Evolutionary conservation across 352 stramenopile species (phyloP), one percentile per base, ranked within the genome.

Genomic region (Phytophthora niederhauseri): DNA sequence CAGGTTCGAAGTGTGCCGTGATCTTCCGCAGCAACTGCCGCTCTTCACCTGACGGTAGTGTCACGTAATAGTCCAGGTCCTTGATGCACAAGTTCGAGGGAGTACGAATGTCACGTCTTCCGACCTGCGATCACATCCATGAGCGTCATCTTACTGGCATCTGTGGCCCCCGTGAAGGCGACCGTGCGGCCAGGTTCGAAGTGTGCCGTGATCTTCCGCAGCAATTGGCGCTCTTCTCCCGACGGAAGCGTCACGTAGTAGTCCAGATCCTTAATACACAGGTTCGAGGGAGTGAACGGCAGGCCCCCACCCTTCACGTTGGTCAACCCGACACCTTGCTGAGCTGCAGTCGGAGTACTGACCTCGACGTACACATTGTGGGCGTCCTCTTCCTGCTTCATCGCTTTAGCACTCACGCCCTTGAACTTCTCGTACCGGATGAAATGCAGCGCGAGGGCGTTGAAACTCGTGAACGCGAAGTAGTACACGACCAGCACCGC

Each of bases 161-260:
- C n/a, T n/a, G n/a, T n/a, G n/a, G 82, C 76, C 0, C 86, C 86
- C 85, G 93, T 94, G 15, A 94, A 68, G 6, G 86, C 85, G 4
- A 87, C 86, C 78, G 92, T 84, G 11, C 69, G 76, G n/a, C 75
- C 80, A 0, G 82, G 82, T n/a, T 78, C 72, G 54, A 89, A 88
- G 55, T 86, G 74, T 0, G 78, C 82, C 11, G 77, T 87, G 22
- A 90, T 76, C 0, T 74, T 66, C 2, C 59, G 20, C 2, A 90
- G 45, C 24, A 90, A 59, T 15, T 86, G 73, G 50, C 77, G 81
- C 45, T 85, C 80, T 36, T 88, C 77, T 6, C 77, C 87, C 26
- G 73, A 82, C 7, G 81, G 82, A n/a, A 91, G 54, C 52, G 81
- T 85, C 45, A 95, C 72, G 60, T 68, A 82, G 75, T 90, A 90